Percentiles rank a stretch among this genome's conserved stretches.
These are phyloP conservation scores for Fusarium sp. DNA, from an alignment of 2,329 filamentous ascomycete species.

Conservation along the genomic window DNA sequence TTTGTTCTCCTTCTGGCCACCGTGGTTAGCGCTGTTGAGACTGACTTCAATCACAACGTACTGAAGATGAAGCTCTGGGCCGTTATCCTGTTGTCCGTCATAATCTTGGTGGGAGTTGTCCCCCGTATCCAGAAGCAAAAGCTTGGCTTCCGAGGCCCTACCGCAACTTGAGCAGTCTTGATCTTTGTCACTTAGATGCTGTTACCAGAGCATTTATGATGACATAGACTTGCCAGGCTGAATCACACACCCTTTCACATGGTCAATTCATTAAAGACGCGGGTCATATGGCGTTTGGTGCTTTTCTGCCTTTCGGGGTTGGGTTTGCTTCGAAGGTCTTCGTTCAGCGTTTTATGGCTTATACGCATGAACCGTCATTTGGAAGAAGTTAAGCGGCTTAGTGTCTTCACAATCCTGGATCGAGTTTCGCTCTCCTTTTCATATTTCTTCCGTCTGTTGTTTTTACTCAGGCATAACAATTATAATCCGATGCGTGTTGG, in stretches of 20 bases:
- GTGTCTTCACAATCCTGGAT: not conserved
- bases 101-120: conserved; percentile 78
- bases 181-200: too few species aligned
- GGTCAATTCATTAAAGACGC: not conserved
- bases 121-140: conserved; percentile 87
- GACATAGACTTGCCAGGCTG: not conserved
- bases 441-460: not conserved
- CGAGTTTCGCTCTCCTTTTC: not conserved
- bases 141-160: conserved; percentile 65
- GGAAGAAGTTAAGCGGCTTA: not conserved
- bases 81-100: conserved; percentile 71
- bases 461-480: not conserved
- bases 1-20: conserved; percentile 79
- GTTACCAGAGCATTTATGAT: not conserved
- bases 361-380: not conserved
- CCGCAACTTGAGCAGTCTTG: conserved; percentile 20
- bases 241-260: not conserved
- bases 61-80: conserved; percentile 83
- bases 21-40: conserved; percentile 79
- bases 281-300: not conserved
- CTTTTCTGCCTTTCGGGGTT: not conserved
- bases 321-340: not conserved
- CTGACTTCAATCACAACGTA: conserved; percentile 76
- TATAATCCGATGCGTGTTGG: not conserved
- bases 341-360: not conserved